Percentiles rank a stretch among this genome's conserved stretches.
These are phyloP conservation scores for Fraxinus nigra DNA, from an alignment of 305 asterid genomes.

Conservation along the genomic window DNA sequence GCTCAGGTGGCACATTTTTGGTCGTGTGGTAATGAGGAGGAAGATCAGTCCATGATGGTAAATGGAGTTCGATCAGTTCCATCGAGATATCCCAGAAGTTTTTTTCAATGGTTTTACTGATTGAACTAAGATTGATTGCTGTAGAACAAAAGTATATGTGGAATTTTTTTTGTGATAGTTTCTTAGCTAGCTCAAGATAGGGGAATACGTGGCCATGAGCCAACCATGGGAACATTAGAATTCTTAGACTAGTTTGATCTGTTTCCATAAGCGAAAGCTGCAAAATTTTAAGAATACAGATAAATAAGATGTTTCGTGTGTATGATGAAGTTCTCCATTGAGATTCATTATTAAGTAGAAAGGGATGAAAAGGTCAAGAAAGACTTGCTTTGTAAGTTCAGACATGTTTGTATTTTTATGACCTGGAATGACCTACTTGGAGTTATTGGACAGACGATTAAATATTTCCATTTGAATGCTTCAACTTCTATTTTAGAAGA, in stretches of 20 bases:
- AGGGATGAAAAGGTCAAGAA: background rate
- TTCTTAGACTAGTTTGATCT: background rate
- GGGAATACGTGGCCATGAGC: constrained; percentile 45
- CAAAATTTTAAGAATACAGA: background rate
- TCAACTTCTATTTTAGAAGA: no score
- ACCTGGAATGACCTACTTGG: no score
- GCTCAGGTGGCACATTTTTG: constrained; percentile 18
- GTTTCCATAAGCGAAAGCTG: background rate
- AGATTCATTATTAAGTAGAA: background rate
- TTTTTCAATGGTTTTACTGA: background rate
- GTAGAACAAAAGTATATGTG: constrained; percentile 34
- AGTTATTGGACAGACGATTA: background rate
- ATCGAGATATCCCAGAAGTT: background rate
- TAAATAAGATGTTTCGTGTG: no score
- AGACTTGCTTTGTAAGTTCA: background rate
- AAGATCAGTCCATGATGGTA: constrained; percentile 23
- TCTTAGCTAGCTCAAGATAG: constrained; percentile 37
- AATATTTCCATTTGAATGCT: background rate
- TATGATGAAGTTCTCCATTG: background rate
- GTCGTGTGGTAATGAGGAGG: constrained; percentile 35
- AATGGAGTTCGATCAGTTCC: constrained; percentile 27
- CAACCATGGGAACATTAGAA: constrained; percentile 45
- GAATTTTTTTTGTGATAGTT: constrained; percentile 34
- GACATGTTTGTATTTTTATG: background rate
- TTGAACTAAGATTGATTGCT: constrained; percentile 33